Conservation (phyloP, 495 filamentous ascomycete species). For the Aspergillus mulundensis region DNA sequence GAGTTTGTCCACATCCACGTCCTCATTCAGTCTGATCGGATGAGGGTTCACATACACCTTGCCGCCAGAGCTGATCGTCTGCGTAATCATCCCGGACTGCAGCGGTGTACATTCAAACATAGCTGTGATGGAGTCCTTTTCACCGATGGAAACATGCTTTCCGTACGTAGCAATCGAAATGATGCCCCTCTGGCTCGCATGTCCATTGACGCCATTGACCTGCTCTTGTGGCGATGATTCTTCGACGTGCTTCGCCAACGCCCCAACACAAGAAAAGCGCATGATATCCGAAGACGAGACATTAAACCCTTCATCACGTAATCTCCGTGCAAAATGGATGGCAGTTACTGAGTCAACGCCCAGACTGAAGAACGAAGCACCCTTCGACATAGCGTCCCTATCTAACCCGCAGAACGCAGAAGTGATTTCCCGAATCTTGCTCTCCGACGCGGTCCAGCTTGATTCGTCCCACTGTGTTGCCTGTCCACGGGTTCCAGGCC, state of each 20-base stretch:
- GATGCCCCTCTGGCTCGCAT: neutral
- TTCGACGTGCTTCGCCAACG: conserved; percentile 22
- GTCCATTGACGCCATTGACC: conserved; percentile 8
- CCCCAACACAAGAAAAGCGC: conserved; percentile 29
- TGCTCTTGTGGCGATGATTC: neutral
- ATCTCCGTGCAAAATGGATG: conserved; percentile 27
- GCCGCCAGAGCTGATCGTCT: conserved; percentile 48
- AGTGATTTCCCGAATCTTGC: conserved; percentile 18
- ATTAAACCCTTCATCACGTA: conserved; percentile 23
- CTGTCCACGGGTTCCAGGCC: neutral
- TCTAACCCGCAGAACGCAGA: conserved; percentile 19
- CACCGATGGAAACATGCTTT: conserved; percentile 11
- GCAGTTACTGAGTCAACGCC: conserved; percentile 36
- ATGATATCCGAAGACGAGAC: conserved; percentile 34
- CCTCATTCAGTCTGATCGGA: conserved; percentile 42
- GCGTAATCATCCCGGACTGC: conserved; percentile 72
- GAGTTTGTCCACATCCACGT: conserved; percentile 39
- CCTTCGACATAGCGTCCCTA: conserved; percentile 19
- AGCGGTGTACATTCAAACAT: conserved; percentile 69
- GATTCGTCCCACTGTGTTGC: conserved; percentile 18
- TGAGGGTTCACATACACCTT: conserved; percentile 66
- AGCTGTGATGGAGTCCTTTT: conserved; percentile 62
- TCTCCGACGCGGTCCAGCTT: conserved; percentile 22
- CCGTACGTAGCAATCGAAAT: conserved; percentile 14
- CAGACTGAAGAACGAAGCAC: conserved; percentile 31